phyloP scores from a whole-genome alignment of 2,329 filamentous ascomycete species.

The Verticillium zaregamsianum region DNA sequence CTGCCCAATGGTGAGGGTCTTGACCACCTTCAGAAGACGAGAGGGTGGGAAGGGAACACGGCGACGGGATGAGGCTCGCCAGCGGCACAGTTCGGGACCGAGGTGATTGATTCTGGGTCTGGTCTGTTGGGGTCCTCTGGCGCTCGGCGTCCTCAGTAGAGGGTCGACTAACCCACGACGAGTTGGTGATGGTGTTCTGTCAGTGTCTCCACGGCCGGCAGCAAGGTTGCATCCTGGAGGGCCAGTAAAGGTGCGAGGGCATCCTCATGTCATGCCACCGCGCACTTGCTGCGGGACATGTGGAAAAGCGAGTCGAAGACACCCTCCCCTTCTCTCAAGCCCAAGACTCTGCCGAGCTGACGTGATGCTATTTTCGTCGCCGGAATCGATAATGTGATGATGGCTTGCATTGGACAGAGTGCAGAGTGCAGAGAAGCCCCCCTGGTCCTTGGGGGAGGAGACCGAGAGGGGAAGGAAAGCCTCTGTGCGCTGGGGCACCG shows the following conservation, averaged over 20 bases:
- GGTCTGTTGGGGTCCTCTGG: neutral
- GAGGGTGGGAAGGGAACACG: constrained; percentile 2
- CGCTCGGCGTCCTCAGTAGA: neutral
- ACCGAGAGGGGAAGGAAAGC: neutral
- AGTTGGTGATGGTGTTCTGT: neutral
- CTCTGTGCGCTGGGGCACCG: neutral
- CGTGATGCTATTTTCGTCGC: neutral
- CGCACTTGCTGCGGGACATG: neutral
- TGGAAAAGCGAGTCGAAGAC: neutral
- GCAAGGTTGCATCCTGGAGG: constrained; percentile 1
- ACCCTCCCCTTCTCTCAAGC: neutral
- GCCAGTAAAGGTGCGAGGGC: too few species aligned
- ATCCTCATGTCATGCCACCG: neutral
- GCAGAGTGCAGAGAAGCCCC: neutral
- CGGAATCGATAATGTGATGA: neutral
- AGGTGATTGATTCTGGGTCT: neutral
- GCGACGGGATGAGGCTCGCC: neutral
- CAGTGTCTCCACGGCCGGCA: constrained; percentile 1
- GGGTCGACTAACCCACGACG: too few species aligned
- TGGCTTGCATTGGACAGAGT: neutral
- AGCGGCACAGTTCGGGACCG: neutral
- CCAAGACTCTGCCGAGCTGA: neutral
- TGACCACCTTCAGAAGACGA: neutral
- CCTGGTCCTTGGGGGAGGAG: neutral
- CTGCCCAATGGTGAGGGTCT: neutral